phyloP scores from a whole-genome alignment of 805 yeast species.

The Candida sithepensis region DNA sequence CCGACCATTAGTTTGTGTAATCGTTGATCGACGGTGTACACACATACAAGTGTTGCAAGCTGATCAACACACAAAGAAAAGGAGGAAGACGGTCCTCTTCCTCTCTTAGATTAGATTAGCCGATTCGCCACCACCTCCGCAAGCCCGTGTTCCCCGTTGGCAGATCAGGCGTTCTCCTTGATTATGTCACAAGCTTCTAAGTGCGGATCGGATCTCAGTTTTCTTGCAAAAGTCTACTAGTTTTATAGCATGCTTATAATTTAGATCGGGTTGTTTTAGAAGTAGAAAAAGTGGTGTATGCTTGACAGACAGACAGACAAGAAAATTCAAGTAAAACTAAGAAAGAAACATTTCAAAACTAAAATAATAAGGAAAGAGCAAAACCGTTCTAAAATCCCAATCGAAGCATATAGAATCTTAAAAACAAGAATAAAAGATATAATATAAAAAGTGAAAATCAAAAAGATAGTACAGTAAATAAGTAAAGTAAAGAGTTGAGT shows the following conservation, averaged over 20 bases:
- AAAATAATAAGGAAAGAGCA: neutral
- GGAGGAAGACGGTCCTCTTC: neutral
- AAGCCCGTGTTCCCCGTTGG: neutral
- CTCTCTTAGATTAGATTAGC: neutral
- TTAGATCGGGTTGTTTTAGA: too few relatives aligned
- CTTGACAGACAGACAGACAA: too few relatives aligned
- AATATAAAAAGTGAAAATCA: neutral
- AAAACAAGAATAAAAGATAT: neutral
- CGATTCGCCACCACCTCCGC: neutral
- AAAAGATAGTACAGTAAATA: neutral
- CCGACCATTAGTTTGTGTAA: neutral
- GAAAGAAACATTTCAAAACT: neutral
- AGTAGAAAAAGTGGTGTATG: too few relatives aligned
- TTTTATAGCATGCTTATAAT: neutral
- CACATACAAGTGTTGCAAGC: neutral
- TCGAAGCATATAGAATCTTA: neutral
- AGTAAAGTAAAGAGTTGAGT: neutral
- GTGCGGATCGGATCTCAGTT: too few relatives aligned
- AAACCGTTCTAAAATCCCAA: neutral
- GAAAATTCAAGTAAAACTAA: neutral
- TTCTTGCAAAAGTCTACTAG: too few relatives aligned
- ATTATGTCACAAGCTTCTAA: too few relatives aligned
- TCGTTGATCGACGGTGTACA: neutral
- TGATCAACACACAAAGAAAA: neutral
- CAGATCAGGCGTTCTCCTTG: too few relatives aligned